These are phyloP conservation scores for Metarhizium sp. DNA, from an alignment of 2,329 filamentous ascomycete genomes.

Conservation along the genomic window DNA sequence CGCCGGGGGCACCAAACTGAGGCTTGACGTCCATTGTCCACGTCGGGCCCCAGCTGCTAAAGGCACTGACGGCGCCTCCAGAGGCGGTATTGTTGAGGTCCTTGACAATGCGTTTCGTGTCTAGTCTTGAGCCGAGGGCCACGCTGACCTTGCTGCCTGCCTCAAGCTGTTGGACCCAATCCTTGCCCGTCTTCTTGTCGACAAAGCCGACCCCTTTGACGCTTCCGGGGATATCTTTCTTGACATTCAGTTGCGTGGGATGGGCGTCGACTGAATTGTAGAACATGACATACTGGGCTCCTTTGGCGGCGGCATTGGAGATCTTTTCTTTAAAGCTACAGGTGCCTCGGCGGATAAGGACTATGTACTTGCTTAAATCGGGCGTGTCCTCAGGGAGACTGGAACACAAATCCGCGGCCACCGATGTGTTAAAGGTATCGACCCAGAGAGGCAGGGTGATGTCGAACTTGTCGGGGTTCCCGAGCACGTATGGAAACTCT, in stretches of 20 bases:
- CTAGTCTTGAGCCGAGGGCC: conserved; percentile 18
- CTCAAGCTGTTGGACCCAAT: conserved; percentile 29
- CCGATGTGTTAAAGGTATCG: conserved; percentile 24
- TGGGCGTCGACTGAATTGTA: conserved; percentile 44
- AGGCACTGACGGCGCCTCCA: conserved; percentile 4
- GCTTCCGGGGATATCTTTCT: conserved; percentile 17
- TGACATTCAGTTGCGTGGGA: conserved; percentile 4
- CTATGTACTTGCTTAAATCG: conserved; percentile 41
- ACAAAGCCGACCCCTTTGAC: conserved; percentile 17
- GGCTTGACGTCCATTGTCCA: conserved; percentile 11
- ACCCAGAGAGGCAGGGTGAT: conserved; percentile 32
- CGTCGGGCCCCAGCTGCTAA: conserved; percentile 10
- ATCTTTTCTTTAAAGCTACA: conserved; percentile 25
- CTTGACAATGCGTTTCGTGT: neutral
- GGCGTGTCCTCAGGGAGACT: conserved; percentile 39
- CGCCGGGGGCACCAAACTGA: conserved; percentile 11
- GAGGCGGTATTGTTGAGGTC: neutral
- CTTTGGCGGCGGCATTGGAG: conserved; percentile 21
- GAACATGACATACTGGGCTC: conserved; percentile 51
- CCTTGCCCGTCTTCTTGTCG: conserved; percentile 32
- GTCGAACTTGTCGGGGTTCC: conserved; percentile 28
- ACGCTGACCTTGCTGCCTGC: conserved; percentile 28
- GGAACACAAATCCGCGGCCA: conserved; percentile 36
- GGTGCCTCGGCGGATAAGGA: conserved; percentile 43
- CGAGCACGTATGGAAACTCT: conserved; percentile 29